These are phyloP conservation scores for Leccinum subrobustum DNA, from an alignment of 1,284 basidiomycete species.

Conservation along the genomic window DNA sequence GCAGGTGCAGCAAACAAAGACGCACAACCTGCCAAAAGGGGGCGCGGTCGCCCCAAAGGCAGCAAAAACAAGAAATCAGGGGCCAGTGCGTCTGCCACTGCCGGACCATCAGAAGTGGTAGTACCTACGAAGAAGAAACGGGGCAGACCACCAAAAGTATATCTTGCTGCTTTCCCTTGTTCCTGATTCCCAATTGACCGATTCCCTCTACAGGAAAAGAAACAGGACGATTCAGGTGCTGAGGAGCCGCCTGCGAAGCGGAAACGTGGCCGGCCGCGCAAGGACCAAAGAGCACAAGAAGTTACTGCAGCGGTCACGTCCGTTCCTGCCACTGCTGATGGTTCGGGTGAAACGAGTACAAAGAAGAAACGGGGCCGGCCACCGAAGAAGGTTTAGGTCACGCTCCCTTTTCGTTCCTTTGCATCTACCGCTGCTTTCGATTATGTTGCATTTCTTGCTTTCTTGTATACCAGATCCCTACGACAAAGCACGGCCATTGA, in stretches of 20 bases:
- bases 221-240: constrained; percentile 44
- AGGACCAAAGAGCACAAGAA: constrained; percentile 51
- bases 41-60: constrained; percentile 76
- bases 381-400: constrained; percentile 53
- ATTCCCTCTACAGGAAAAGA: constrained; percentile 49
- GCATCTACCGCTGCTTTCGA: constrained; percentile 16
- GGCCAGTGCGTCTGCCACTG: constrained; percentile 36
- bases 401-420: not conserved
- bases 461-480: constrained; percentile 37
- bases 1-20: constrained; percentile 27
- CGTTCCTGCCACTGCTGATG: constrained; percentile 42
- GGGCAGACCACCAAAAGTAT: constrained; percentile 77
- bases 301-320: constrained; percentile 24
- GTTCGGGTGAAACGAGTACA: constrained; percentile 41
- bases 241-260: constrained; percentile 56
- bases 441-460: constrained; percentile 30
- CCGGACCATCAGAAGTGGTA: constrained; percentile 38
- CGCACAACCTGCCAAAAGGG: constrained; percentile 54
- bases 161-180: constrained; percentile 20
- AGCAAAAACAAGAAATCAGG: constrained; percentile 77
- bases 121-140: constrained; percentile 52
- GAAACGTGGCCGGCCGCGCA: constrained; percentile 72
- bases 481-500: constrained; percentile 32
- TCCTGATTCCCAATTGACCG: constrained; percentile 31
- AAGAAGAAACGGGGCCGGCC: constrained; percentile 75